Conservation (phyloP, 371 early-diverging fungal species). For the Caulochytrium protostelioides region DNA sequence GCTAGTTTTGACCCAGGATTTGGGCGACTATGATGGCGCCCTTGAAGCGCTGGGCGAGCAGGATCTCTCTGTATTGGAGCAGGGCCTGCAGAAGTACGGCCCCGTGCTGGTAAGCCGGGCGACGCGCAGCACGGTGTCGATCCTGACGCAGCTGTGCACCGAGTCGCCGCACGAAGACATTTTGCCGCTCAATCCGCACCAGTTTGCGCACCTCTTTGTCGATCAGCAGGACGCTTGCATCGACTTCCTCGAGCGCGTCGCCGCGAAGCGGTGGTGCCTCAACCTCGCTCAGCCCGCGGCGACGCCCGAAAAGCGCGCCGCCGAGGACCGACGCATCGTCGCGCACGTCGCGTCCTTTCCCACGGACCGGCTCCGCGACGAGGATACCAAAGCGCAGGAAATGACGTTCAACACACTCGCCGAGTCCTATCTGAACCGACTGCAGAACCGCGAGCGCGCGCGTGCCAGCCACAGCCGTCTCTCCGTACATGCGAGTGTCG, state of each 20-base stretch:
- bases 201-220: slow-evolving; percentile 51
- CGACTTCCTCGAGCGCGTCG: slow-evolving; percentile 43
- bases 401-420: too few relatives aligned
- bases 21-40: slow-evolving; percentile 47
- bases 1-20: slow-evolving; percentile 63
- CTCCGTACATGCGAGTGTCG: too few relatives aligned
- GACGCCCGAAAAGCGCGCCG: too few relatives aligned
- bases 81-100: slow-evolving; percentile 51
- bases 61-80: slow-evolving; percentile 29
- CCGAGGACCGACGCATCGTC: too few relatives aligned
- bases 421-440: too few relatives aligned
- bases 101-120: slow-evolving; percentile 44
- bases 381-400: too few relatives aligned
- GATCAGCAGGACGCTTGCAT: slow-evolving; percentile 46
- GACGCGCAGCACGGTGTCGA: slow-evolving; percentile 53
- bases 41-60: slow-evolving; percentile 43
- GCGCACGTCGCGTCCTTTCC: too few relatives aligned
- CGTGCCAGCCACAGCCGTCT: too few relatives aligned
- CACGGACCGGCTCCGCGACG: too few relatives aligned
- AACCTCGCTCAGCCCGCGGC: slow-evolving; percentile 2
- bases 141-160: slow-evolving; percentile 47
- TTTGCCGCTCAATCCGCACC: slow-evolving; percentile 2
- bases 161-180: not conserved
- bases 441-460: too few relatives aligned
- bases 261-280: slow-evolving; percentile 31